Percentiles rank a stretch among this genome's conserved stretches.
These are phyloP conservation scores for Caryopteris hybrid DNA, from an alignment of 305 asterid genomes.

Conservation along the genomic window DNA sequence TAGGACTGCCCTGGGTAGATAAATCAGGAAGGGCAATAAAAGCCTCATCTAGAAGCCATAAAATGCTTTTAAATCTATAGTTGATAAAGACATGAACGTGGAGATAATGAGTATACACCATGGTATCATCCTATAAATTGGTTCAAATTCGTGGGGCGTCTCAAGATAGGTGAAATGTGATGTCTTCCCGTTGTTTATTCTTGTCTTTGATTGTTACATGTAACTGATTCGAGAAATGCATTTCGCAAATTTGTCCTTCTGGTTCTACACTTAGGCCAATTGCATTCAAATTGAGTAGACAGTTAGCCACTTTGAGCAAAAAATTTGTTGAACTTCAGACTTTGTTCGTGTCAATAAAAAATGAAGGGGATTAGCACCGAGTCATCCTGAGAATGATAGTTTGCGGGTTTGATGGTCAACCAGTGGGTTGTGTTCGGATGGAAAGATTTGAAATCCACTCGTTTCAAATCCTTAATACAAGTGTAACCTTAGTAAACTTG, in stretches of 20 bases:
- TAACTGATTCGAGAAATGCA: background rate
- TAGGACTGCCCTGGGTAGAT: constrained; percentile 18
- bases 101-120: background rate
- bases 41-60: constrained; percentile 12
- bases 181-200: background rate
- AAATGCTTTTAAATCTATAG: constrained; percentile 5
- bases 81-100: background rate
- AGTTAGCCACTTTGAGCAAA: background rate
- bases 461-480: background rate
- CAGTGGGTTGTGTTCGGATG: background rate
- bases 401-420: background rate
- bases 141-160: background rate
- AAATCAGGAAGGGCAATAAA: background rate
- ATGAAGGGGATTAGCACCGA: background rate
- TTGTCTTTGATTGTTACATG: background rate
- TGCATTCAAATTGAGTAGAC: background rate
- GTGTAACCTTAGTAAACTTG: no score
- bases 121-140: background rate
- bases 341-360: background rate
- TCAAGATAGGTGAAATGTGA: background rate
- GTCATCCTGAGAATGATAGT: background rate
- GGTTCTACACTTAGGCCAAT: background rate
- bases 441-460: no score
- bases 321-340: background rate
- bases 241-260: background rate